These are phyloP conservation scores for Hyphopichia wangnamkhiaoensis DNA, from an alignment of 1,139 yeast species.

Conservation along the genomic window DNA sequence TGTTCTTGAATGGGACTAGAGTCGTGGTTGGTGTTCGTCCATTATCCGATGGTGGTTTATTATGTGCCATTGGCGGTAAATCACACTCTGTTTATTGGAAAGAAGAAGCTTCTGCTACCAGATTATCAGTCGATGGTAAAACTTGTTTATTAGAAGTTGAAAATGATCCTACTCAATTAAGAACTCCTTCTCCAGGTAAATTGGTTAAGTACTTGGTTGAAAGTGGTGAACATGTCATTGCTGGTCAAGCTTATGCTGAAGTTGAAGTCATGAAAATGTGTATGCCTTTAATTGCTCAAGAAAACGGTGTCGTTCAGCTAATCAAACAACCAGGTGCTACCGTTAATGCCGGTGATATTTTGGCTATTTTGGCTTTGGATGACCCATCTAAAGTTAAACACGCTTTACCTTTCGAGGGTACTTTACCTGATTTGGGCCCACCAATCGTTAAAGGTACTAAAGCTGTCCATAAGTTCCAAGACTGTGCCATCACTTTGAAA, in stretches of 20 bases:
- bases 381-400: constrained; percentile 98
- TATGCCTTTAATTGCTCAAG: constrained; percentile 90
- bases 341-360: constrained; percentile 92
- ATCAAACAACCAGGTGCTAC: constrained; percentile 99
- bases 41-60: constrained; percentile 91
- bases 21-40: constrained; percentile 84
- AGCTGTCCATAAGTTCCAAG: constrained; percentile 73
- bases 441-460: constrained; percentile 83
- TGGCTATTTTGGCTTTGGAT: constrained; percentile 90
- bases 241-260: constrained; percentile 96
- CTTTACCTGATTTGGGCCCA: constrained; percentile 83
- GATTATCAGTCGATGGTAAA: constrained; percentile 91
- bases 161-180: constrained; percentile 96
- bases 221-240: constrained; percentile 86
- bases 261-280: constrained; percentile 99
- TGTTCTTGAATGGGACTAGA: constrained; percentile 91
- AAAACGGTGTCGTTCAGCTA: constrained; percentile 88
- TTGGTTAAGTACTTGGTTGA: constrained; percentile 90
- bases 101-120: constrained; percentile 95
- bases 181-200: constrained; percentile 99
- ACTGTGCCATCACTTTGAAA: constrained; percentile 58
- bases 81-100: constrained; percentile 97
- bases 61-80: constrained; percentile 85
- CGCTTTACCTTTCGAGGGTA: constrained; percentile 93
- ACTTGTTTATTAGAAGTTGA: constrained; percentile 92